Conservation (phyloP, 257 asterid species). For the Scutellaria minor region DNA sequence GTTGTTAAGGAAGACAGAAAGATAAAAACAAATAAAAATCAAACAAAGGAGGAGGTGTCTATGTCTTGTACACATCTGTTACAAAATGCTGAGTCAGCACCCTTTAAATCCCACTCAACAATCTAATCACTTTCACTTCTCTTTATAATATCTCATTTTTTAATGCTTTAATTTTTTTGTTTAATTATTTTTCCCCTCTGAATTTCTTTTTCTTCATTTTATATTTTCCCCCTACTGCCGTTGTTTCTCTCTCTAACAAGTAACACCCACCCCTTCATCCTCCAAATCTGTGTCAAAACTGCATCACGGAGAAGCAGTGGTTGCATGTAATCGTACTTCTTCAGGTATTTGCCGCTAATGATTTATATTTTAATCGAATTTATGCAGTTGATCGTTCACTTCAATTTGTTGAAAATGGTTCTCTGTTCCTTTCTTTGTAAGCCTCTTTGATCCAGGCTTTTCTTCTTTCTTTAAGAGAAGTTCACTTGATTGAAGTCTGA, state of each 20-base stretch:
- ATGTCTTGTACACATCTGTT: conserved; percentile 8
- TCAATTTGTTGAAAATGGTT: conserved; percentile 21
- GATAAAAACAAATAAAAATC: background rate
- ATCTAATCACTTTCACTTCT: too few species aligned
- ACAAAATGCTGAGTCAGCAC: conserved; percentile 25
- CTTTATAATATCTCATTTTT: too few species aligned
- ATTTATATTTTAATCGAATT: background rate
- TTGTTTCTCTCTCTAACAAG: conserved; percentile 16
- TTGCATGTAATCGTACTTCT: conserved; percentile 32
- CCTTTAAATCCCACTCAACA: background rate
- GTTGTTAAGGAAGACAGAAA: too few species aligned
- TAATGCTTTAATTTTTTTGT: too few species aligned
- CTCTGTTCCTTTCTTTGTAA: background rate
- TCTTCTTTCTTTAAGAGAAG: background rate
- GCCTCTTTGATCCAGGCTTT: background rate
- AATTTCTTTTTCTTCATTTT: background rate
- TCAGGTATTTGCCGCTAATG: conserved; percentile 20
- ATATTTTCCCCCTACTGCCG: background rate
- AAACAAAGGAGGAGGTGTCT: background rate
- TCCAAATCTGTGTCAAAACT: conserved; percentile 8
- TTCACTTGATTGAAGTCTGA: background rate
- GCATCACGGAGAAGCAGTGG: background rate
- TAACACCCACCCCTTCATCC: background rate
- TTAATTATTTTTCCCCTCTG: background rate
- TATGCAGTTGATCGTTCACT: conserved; percentile 27